Evolutionary conservation across 345 rosid species (phyloP).

Genomic region (Populus simonii): DNA sequence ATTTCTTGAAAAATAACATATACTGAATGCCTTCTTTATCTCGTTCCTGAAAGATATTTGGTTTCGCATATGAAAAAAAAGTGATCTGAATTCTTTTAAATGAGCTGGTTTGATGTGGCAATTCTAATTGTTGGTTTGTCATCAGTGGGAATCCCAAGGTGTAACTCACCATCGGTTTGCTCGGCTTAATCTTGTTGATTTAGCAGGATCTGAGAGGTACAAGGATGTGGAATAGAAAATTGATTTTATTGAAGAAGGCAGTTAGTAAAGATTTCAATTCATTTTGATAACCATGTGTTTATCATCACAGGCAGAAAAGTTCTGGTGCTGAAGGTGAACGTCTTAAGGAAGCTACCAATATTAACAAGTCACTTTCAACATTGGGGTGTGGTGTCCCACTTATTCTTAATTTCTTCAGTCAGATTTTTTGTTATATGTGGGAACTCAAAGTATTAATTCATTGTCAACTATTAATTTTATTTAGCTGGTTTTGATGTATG

Average conservation of each 20-base stretch:
- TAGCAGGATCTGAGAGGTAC: conserved; percentile 99
- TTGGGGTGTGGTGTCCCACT: conserved; percentile 56
- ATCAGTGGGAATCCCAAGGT: conserved; percentile 96
- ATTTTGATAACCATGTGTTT: neutral
- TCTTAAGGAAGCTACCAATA: conserved; percentile 96
- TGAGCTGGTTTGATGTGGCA: neutral
- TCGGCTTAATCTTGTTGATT: conserved; percentile 91
- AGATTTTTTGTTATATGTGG: neutral
- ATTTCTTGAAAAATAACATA: neutral
- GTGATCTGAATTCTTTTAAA: neutral
- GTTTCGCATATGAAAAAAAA: neutral
- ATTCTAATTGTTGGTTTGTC: conserved; percentile 19
- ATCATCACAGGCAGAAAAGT: conserved; percentile 71
- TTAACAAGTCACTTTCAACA: conserved; percentile 96
- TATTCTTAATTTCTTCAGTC: neutral
- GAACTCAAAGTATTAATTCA: conserved; percentile 1
- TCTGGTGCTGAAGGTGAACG: conserved; percentile 99
- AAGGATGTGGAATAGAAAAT: neutral
- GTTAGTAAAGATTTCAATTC: neutral
- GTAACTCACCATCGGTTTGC: conserved; percentile 95
- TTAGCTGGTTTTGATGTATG: conserved; percentile 18
- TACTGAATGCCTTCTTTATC: neutral
- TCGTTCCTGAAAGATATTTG: neutral
- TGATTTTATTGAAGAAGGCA: neutral
- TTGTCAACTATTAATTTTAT: conserved; percentile 1